These are phyloP conservation scores for Amborella trichopoda DNA, from an alignment of 164 flowering plant genomes.

Conservation along the genomic window DNA sequence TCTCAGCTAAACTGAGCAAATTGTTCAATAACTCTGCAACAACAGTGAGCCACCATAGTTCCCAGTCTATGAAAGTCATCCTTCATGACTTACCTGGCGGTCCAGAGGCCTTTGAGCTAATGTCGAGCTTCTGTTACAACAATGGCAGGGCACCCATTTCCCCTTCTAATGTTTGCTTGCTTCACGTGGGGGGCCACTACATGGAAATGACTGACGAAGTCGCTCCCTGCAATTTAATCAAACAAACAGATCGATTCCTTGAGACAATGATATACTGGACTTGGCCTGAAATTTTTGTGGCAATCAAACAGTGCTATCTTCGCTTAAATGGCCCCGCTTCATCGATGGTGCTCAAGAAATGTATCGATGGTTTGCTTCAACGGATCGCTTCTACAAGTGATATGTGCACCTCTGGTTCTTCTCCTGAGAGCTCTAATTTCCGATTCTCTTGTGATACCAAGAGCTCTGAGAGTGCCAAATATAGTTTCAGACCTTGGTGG, in stretches of 20 bases:
- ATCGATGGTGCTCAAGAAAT: constrained; percentile 20
- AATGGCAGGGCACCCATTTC: constrained; percentile 26
- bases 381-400: constrained; percentile 19
- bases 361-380: constrained; percentile 23
- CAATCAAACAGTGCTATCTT: constrained; percentile 38
- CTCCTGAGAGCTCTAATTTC: constrained; percentile 28
- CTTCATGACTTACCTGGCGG: constrained; percentile 61
- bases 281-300: constrained; percentile 43
- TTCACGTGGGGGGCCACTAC: constrained; percentile 29
- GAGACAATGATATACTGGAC: constrained; percentile 36
- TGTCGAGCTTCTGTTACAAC: constrained; percentile 51
- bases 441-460: constrained; percentile 41
- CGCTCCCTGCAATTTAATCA: constrained; percentile 16
- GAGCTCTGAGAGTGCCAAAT: constrained; percentile 30
- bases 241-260: constrained; percentile 29
- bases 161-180: constrained; percentile 28
- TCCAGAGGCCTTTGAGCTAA: constrained; percentile 47
- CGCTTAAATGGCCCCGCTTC: constrained; percentile 12
- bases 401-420: constrained; percentile 24
- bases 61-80: constrained; percentile 20
- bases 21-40: constrained; percentile 17
- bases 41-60: constrained; percentile 2
- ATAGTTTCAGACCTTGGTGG: constrained; percentile 43
- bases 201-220: constrained; percentile 35
- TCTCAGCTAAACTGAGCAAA: constrained; percentile 30